Base-by-base conservation (phyloP, 1,284 basidiomycete species). In the Inonotus hispidus region DNA sequence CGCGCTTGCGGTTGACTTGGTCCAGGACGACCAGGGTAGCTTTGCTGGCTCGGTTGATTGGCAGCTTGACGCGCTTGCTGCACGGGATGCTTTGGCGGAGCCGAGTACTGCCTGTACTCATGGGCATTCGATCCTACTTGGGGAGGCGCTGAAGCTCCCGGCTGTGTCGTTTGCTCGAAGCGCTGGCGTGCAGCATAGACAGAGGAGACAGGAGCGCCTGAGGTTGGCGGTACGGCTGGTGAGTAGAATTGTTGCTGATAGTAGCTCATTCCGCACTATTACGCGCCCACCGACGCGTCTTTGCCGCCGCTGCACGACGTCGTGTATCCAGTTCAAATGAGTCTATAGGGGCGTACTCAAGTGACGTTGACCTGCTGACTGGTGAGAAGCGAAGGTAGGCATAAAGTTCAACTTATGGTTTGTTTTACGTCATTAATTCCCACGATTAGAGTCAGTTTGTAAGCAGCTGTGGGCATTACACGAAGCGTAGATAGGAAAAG, bases 141-240 rank as follows among this genome's bases (percentile, higher is more conserved):
- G 16, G 57, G 53, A 53, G 41, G 46, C 50, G 23, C 10, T 10
- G 46, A 8, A 29, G 13, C n/a, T 35, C 53, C 50, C 25, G 60
- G 54, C 47, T 55, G 58, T 2, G 38, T 13, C 11, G 38, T 3
- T 38, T 62, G 61, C 32, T 61, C 56, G 46, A 55, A 59, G 23
- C 32, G 41, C 45, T 62, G 61, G 43, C 61, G 61, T 11, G 61
- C 61, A 29, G 56, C 45, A 52, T 59, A 62, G 56, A 58, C 54
- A 16, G 61, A 35, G 35, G 60, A 58, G 38, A 29, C 19, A 46
- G 47, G 52, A 43, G 60, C 29, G 38, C 37, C 41, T 45, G 55
- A 23, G n/a, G 41, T 23, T 35, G 60, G 21, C 21, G 46, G 54
- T 29, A 25, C 55, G 35, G 46, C 45, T 21, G 41, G 13, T 14